phyloP scores from a whole-genome alignment of 495 filamentous ascomycete species.

The Neurospora tetrasperma region DNA sequence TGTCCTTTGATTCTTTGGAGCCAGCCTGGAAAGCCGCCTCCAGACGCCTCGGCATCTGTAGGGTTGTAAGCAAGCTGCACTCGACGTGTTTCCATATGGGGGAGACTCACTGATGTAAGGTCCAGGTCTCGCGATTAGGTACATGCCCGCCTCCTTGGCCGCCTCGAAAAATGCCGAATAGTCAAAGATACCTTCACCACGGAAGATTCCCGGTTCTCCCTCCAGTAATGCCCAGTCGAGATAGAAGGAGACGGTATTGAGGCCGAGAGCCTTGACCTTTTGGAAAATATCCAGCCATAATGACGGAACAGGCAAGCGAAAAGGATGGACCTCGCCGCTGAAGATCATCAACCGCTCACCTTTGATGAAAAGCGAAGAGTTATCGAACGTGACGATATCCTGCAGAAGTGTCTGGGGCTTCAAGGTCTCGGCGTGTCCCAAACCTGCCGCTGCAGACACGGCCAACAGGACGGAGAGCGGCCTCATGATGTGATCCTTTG shows the following conservation, averaged over 20 bases:
- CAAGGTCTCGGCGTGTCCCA: not conserved
- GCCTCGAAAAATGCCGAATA: conserved; percentile 64
- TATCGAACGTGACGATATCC: conserved; percentile 56
- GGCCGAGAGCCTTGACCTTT: conserved; percentile 69
- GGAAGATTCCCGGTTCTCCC: conserved; percentile 57
- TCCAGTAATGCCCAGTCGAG: conserved; percentile 73
- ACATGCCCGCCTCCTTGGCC: conserved; percentile 58
- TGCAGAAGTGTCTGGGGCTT: conserved; percentile 1
- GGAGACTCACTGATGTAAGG: conserved; percentile 24
- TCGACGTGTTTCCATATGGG: not conserved
- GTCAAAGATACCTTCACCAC: conserved; percentile 58
- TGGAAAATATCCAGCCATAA: conserved; percentile 69
- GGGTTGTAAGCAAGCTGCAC: not conserved
- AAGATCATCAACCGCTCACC: conserved; percentile 64
- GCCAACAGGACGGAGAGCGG: not conserved
- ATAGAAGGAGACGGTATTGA: conserved; percentile 69
- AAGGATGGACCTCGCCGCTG: conserved; percentile 66
- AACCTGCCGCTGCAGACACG: not conserved
- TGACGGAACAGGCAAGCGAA: conserved; percentile 59
- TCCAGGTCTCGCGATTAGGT: conserved; percentile 62
- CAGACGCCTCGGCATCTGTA: conserved; percentile 53
- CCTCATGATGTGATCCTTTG: not conserved
- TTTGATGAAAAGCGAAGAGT: conserved; percentile 61
- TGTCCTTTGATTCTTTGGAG: conserved; percentile 50
- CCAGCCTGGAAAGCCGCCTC: conserved; percentile 32